Conservation (phyloP, 2,329 filamentous ascomycete genomes). For the Aaosphaeria pasadenensis region DNA sequence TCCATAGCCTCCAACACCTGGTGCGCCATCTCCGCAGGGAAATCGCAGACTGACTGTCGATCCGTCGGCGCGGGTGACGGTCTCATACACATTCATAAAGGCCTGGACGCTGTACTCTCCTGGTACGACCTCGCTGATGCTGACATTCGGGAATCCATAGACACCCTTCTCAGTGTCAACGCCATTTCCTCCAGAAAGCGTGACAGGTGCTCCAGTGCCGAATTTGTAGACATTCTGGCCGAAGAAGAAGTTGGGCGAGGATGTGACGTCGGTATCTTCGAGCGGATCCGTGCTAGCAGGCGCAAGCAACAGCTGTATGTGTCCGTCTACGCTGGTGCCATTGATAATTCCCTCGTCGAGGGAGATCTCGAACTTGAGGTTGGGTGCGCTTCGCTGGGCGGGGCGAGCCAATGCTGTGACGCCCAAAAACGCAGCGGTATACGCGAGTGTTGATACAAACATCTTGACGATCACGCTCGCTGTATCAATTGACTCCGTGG, state of each 20-base stretch:
- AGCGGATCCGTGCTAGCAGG: conserved; percentile 33
- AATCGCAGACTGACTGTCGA: conserved; percentile 34
- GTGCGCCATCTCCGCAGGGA: conserved; percentile 36
- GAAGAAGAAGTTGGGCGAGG: conserved; percentile 34
- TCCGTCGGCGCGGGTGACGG: conserved; percentile 34
- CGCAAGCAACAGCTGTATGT: conserved; percentile 31
- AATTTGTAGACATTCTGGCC: conserved; percentile 36
- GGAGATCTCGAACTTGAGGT: conserved; percentile 20
- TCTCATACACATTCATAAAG: conserved; percentile 36
- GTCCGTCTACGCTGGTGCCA: conserved; percentile 22
- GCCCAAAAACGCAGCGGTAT: too few relatives aligned
- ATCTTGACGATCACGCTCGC: too few relatives aligned
- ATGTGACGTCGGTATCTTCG: conserved; percentile 34
- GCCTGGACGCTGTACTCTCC: conserved; percentile 35
- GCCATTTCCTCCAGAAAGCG: conserved; percentile 26
- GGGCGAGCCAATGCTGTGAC: too few relatives aligned
- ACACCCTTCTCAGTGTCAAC: conserved; percentile 22
- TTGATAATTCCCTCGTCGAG: conserved; percentile 25
- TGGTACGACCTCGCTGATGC: conserved; percentile 24
- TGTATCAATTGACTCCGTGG: too few relatives aligned
- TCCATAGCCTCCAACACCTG: conserved; percentile 27
- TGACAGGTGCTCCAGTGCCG: conserved; percentile 11
- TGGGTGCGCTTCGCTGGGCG: background rate
- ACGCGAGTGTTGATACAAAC: too few relatives aligned
- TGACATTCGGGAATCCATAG: conserved; percentile 33